Evolutionary conservation across 805 yeast genomes (phyloP), one percentile per base, ranked within the genome.

Genomic region (Priceomyces medius): DNA sequence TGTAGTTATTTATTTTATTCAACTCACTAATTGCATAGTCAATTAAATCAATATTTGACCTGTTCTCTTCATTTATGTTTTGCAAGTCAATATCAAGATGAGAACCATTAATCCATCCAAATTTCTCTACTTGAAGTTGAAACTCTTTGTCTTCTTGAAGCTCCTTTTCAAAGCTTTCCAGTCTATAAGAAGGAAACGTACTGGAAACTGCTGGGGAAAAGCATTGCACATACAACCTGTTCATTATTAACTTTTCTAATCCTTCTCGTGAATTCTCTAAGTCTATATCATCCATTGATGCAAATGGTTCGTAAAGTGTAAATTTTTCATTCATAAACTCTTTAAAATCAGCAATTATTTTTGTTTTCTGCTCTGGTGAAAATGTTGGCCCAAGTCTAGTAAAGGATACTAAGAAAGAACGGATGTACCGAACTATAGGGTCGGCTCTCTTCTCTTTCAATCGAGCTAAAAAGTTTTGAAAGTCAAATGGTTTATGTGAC

Each of bases 161-260:
- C 56, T 89, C 97, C 31, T 73, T 72, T 33, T 63, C 71, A 54
- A 79, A 42, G 58, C 77, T 38, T 73, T 80, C 43, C 77, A 65
- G 44, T 55, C 64, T 37, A 8, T 4, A 7, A 59, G 27, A 31
- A 7, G 42, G 37, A 4, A 45, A 41, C 26, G 44, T 50, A 37
- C 56, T 66, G 2, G 76, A 65, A n/a, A 79, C 74, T 33, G 72
- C 77, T 0, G 98, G 97, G 0, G 97, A 81, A 56, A 85, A 95
- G 21, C 91, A 84, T 41, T 77, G 79, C 1, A 72, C 71, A 59
- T 88, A 90, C 2, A 95, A 63, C 48, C 96, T 74, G 42, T 91
- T 90, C 95, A 90, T 88, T 7, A 95, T 74, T 32, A 93, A 72
- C 60, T 93, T 93, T 61, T 93, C 99, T 53, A 93, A 73, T 0